A percentile compares a stretch with the other conserved stretches of the same genome.
Conservation (phyloP, 495 filamentous ascomycete species). For the Parmelia sp. region DNA sequence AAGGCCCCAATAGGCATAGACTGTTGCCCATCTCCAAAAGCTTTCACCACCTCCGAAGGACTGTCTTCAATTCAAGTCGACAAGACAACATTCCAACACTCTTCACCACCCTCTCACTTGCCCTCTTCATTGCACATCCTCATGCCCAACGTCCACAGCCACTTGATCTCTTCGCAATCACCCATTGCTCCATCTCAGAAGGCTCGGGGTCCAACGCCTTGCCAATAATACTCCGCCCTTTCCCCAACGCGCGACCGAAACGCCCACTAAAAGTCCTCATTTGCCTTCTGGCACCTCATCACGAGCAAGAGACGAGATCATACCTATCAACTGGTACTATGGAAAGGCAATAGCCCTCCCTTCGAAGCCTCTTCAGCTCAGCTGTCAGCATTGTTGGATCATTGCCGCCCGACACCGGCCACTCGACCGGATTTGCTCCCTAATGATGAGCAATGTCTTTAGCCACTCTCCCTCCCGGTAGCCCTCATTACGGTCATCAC, state of each 20-base stretch:
- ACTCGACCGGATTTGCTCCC: neutral
- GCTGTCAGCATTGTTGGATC: constrained; percentile 8
- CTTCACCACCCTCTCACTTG: neutral
- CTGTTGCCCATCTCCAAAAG: constrained; percentile 7
- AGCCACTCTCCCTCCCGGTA: constrained; percentile 66
- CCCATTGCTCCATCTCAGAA: constrained; percentile 15
- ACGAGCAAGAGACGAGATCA: neutral
- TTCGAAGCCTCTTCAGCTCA: constrained; percentile 9
- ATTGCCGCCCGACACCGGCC: constrained; percentile 9
- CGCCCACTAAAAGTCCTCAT: constrained; percentile 13
- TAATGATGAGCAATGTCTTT: constrained; percentile 61
- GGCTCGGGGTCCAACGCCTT: constrained; percentile 4
- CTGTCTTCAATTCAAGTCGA: neutral
- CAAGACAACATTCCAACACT: neutral
- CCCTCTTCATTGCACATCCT: neutral
- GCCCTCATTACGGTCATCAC: constrained; percentile 64
- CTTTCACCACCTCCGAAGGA: constrained; percentile 7
- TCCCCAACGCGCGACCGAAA: constrained; percentile 26
- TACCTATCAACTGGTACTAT: neutral
- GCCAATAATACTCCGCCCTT: constrained; percentile 18
- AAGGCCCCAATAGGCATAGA: neutral
- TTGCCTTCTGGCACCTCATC: neutral
- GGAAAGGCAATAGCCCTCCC: constrained; percentile 8
- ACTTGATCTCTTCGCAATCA: neutral
- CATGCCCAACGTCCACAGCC: constrained; percentile 1